These are phyloP conservation scores for Oenanthe sinensis DNA, from an alignment of 129 eudicot species.

Conservation along the genomic window DNA sequence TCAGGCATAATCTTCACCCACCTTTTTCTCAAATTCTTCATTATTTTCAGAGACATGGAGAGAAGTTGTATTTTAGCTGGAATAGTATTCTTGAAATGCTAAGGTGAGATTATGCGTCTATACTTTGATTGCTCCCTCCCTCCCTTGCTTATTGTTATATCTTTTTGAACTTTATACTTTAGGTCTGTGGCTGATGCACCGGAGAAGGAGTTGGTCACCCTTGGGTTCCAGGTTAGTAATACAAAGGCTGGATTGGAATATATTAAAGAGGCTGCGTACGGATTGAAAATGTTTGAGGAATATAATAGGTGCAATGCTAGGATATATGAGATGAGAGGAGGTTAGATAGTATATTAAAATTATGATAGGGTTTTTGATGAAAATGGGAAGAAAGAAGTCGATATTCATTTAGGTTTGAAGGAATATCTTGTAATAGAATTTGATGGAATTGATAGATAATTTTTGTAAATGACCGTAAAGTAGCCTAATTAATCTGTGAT, in stretches of 20 bases:
- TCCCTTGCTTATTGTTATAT: neutral
- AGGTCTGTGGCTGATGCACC: constrained; percentile 94
- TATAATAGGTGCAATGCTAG: neutral
- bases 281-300: neutral
- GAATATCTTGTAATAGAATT: neutral
- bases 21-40: constrained; percentile 9
- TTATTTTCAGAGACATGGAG: constrained; percentile 72
- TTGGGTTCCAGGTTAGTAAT: constrained; percentile 88
- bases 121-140: constrained; percentile 12
- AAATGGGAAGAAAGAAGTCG: neutral
- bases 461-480: neutral
- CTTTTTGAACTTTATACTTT: constrained; percentile 23
- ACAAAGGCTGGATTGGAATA: neutral
- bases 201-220: constrained; percentile 91
- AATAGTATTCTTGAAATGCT: constrained; percentile 85
- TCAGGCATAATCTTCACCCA: neutral
- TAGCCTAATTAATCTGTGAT: too few species aligned
- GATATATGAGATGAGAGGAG: neutral
- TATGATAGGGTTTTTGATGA: neutral
- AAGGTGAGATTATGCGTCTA: constrained; percentile 31
- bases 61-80: constrained; percentile 87
- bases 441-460: neutral
- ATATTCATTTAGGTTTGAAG: neutral
- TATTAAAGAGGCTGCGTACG: neutral
- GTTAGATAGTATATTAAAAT: neutral